A percentile compares a stretch with the other conserved stretches of the same genome.
Conservation (phyloP, 2,329 filamentous ascomycete species). For the Colletotrichum sansevieriae region DNA sequence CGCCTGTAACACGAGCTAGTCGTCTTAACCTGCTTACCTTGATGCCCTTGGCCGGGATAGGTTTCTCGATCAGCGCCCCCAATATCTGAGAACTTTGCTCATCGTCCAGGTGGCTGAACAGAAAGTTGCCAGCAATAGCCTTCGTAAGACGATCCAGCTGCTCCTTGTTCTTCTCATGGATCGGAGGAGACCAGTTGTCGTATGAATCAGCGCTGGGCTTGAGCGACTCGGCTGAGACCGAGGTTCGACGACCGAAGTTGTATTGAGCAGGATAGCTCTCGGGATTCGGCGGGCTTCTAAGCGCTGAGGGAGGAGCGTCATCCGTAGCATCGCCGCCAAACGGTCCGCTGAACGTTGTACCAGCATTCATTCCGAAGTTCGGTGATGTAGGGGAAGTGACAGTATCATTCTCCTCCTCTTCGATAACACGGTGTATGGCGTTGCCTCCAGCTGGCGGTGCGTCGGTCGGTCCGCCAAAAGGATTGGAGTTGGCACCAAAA, state of each 20-base stretch:
- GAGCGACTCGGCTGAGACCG: constrained; percentile 95
- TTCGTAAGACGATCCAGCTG: constrained; percentile 83
- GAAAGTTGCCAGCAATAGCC: constrained; percentile 89
- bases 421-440: constrained; percentile 71
- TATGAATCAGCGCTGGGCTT: constrained; percentile 87
- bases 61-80: constrained; percentile 92
- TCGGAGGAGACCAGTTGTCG: constrained; percentile 91
- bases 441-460: constrained; percentile 49
- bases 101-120: constrained; percentile 95
- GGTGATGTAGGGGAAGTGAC: constrained; percentile 80
- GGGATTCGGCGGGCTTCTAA: constrained; percentile 65
- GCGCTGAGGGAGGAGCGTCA: constrained; percentile 59
- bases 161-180: constrained; percentile 84
- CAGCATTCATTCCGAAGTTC: constrained; percentile 63
- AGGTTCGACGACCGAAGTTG: constrained; percentile 92
- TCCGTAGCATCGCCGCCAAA: constrained; percentile 64
- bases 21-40: constrained; percentile 62
- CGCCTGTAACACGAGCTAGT: not conserved
- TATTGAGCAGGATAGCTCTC: constrained; percentile 91
- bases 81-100: constrained; percentile 91
- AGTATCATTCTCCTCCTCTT: constrained; percentile 86
- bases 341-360: constrained; percentile 61
- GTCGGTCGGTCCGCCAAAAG: constrained; percentile 72
- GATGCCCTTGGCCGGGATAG: constrained; percentile 90
- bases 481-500: constrained; percentile 76